Evolutionary conservation across 495 filamentous ascomycete species (phyloP).

Genomic region (Rhizodiscina lignyota): DNA sequence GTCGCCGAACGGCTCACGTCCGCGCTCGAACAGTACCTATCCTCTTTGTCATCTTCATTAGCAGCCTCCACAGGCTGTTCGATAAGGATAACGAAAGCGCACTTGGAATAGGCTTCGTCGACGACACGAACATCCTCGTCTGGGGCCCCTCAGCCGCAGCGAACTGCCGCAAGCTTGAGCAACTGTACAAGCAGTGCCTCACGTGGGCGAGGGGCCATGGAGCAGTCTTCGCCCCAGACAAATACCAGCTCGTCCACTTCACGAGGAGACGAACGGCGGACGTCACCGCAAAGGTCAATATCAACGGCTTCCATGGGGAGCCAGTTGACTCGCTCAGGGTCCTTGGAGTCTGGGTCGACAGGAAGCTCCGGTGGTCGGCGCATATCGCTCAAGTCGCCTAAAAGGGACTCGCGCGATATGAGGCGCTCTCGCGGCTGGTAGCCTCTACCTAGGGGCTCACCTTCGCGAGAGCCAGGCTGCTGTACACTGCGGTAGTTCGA

Average conservation of each 20-base stretch:
- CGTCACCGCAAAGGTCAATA: not conserved
- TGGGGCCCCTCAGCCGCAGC: not conserved
- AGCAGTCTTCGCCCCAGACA: not conserved
- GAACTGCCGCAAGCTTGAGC: slow-evolving; percentile 1
- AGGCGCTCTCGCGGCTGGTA: too few relatives aligned
- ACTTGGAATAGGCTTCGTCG: not conserved
- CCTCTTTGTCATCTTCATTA: not conserved
- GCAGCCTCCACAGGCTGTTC: not conserved
- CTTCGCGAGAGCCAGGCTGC: too few relatives aligned
- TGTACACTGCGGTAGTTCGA: too few relatives aligned
- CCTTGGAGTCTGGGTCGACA: too few relatives aligned
- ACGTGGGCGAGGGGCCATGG: not conserved
- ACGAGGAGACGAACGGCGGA: not conserved
- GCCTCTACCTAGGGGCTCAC: too few relatives aligned
- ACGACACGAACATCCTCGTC: not conserved
- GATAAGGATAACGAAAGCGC: not conserved
- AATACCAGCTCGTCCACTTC: slow-evolving; percentile 1
- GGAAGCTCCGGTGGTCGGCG: too few relatives aligned
- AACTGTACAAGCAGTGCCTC: not conserved
- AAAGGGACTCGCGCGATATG: too few relatives aligned
- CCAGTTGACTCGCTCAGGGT: too few relatives aligned
- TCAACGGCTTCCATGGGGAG: too few relatives aligned
- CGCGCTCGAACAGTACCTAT: too few relatives aligned
- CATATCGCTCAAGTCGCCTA: too few relatives aligned
- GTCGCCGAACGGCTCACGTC: too few relatives aligned